Evolutionary conservation across 2,329 filamentous ascomycete genomes (phyloP), one percentile per base, ranked within the genome.

Genomic region (Neocatenulostroma microsporum): DNA sequence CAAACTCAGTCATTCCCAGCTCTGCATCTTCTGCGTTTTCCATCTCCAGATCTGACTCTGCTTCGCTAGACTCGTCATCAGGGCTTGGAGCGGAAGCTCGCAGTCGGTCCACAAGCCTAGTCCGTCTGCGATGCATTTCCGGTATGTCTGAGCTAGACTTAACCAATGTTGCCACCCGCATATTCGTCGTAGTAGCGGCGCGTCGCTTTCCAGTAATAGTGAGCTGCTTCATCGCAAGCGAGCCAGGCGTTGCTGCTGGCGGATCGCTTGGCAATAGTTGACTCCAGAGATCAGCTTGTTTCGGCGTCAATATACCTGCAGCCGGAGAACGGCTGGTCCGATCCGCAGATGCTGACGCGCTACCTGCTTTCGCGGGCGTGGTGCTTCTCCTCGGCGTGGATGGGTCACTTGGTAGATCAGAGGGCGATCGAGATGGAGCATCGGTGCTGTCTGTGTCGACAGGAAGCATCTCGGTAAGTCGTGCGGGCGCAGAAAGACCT

Each of bases 31-130:
- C n/a, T 12, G 18, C 30, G 19, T 42, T 44, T 4, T 48, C 41
- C 30, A 41, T 42, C n/a, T 49, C 42, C 3, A 37, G 36, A 23
- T 52, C 50, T 15, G 32, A 30, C 10, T 46, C 43, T n/a, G 46
- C 46, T 3, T 48, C 48, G 12, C 36, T 43, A 5, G 33, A 34
- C 11, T 52, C 54, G 11, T 35, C 38, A 6, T 53, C 51, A 11
- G 46, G 46, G 29, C 40, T 47, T 21, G 43, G 36, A n/a, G 45
- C 45, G 11, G 51, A 48, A 6, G 55, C 54, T 45, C 53, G 58
- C 18, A 60, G 36, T 5, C 53, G 54, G 45, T 60, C 56, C 3
- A 58, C 55, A 11, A 60, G 39, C 27, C 51, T 48, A 7, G 48
- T 43, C n/a, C 50, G 48, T 13, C 44, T 37, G 21, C 41, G 37